Percentiles rank a stretch among this genome's conserved stretches.
phyloP scores from a whole-genome alignment of 2,329 filamentous ascomycete genomes.

The Aspergillus latus region DNA sequence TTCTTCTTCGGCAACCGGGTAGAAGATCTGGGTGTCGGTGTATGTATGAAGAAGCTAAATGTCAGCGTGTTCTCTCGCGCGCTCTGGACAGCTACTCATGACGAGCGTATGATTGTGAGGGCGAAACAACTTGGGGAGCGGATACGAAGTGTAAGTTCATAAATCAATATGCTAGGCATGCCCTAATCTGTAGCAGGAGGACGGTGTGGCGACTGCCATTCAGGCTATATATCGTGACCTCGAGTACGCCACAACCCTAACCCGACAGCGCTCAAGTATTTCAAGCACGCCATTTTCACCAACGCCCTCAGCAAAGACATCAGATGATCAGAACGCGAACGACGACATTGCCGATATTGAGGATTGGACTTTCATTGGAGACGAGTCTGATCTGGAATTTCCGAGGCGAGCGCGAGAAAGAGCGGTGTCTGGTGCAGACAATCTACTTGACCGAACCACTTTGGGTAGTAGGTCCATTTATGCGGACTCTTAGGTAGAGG shows the following conservation, averaged over 20 bases:
- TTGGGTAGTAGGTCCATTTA: background rate
- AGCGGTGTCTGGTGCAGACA: slow-evolving; percentile 28
- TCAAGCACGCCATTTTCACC: slow-evolving; percentile 38
- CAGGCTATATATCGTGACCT: slow-evolving; percentile 92
- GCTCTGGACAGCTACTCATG: slow-evolving; percentile 87
- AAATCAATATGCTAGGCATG: background rate
- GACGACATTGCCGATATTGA: slow-evolving; percentile 66
- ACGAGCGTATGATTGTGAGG: slow-evolving; percentile 86
- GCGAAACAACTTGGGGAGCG: slow-evolving; percentile 78
- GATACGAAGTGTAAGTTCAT: slow-evolving; percentile 71
- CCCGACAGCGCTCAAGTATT: slow-evolving; percentile 59
- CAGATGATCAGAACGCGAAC: slow-evolving; percentile 40
- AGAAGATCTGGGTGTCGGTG: slow-evolving; percentile 89
- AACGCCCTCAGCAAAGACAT: slow-evolving; percentile 35
- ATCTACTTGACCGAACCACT: slow-evolving; percentile 20
- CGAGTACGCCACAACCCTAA: slow-evolving; percentile 83
- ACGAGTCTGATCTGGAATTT: slow-evolving; percentile 52
- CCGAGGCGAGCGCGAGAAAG: slow-evolving; percentile 36
- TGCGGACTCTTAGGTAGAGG: background rate
- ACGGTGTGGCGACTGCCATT: slow-evolving; percentile 85
- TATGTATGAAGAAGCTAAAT: slow-evolving; percentile 85
- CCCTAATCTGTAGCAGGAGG: slow-evolving; percentile 61
- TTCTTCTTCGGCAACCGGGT: slow-evolving; percentile 91
- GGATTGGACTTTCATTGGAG: slow-evolving; percentile 89
- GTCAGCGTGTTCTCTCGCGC: slow-evolving; percentile 81